Conservation (phyloP, 169 alveolate genomes). For the Neospora caninum region DNA sequence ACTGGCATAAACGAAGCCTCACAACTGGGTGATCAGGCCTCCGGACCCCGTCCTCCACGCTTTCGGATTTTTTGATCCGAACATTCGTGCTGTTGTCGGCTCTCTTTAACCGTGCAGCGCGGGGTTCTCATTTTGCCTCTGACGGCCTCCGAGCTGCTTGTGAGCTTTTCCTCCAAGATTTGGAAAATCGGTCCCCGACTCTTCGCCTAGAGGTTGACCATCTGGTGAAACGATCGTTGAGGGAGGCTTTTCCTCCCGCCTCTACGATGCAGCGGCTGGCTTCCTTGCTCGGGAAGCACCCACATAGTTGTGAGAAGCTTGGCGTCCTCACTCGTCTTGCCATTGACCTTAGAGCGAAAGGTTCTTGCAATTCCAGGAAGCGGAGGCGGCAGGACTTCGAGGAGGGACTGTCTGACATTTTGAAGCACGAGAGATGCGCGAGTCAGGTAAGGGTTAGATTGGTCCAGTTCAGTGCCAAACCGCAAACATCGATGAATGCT, state of each 20-base stretch:
- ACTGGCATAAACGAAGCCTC: too few relatives aligned
- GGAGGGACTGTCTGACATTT: not conserved
- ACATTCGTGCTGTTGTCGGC: not conserved
- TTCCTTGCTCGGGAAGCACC: constrained; percentile 14
- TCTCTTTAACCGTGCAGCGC: not conserved
- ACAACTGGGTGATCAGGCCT: too few relatives aligned
- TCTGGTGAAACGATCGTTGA: not conserved
- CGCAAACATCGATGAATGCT: too few relatives aligned
- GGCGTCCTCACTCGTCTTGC: constrained; percentile 45
- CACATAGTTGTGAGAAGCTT: constrained; percentile 57
- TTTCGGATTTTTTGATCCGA: too few relatives aligned
- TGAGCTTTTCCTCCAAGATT: constrained; percentile 54
- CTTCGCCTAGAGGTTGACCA: constrained; percentile 58
- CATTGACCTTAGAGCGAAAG: not conserved
- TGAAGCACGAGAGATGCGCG: not conserved
- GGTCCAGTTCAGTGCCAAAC: not conserved
- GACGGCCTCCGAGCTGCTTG: constrained; percentile 28
- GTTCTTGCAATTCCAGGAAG: not conserved
- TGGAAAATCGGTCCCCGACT: constrained; percentile 31
- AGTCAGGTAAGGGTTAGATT: not conserved
- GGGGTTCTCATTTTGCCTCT: not conserved
- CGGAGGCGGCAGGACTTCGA: constrained; percentile 4
- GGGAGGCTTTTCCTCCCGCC: not conserved
- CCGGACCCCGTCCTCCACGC: too few relatives aligned
- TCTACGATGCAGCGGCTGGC: constrained; percentile 51